phyloP scores from a whole-genome alignment of 257 asterid genomes.

The Eucommia ulmoides region DNA sequence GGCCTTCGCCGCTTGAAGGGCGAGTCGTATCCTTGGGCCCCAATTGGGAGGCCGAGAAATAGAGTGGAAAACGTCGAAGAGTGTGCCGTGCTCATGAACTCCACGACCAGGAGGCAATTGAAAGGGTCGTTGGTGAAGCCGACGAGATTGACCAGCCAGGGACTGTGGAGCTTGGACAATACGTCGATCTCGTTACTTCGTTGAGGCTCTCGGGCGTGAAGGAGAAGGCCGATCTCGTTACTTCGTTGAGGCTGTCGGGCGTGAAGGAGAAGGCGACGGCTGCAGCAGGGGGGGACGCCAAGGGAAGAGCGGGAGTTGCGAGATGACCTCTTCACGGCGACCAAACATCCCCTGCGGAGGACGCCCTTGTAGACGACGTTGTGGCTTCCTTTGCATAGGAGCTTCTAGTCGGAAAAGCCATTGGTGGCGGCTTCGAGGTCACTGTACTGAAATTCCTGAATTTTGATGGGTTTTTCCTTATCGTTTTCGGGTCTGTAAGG shows the following conservation, averaged over 20 bases:
- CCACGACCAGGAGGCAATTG: conserved; percentile 51
- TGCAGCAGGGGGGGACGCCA: no score
- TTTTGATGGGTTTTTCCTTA: conserved; percentile 12
- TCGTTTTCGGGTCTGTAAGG: conserved; percentile 27
- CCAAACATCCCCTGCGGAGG: conserved; percentile 18
- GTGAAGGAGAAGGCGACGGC: background rate
- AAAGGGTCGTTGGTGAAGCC: conserved; percentile 39
- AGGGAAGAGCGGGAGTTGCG: no score
- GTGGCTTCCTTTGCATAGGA: conserved; percentile 77
- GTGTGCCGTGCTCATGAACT: conserved; percentile 75
- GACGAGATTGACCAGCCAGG: conserved; percentile 55
- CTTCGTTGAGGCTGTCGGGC: conserved; percentile 13
- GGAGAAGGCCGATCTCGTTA: conserved; percentile 17
- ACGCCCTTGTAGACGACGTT: conserved; percentile 59
- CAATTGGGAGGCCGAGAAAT: conserved; percentile 51
- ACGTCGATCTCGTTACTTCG: conserved; percentile 68
- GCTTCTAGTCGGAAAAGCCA: conserved; percentile 46
- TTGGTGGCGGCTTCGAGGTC: conserved; percentile 50
- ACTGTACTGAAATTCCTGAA: conserved; percentile 34
- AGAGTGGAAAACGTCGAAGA: conserved; percentile 53
- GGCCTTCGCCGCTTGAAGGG: conserved; percentile 56
- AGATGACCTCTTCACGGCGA: conserved; percentile 34
- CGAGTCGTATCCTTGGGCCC: conserved; percentile 51
- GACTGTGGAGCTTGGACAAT: conserved; percentile 45
- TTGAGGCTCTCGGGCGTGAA: conserved; percentile 14